Evolutionary conservation across 129 eudicot species (phyloP).

Genomic region (Silybum marianum): DNA sequence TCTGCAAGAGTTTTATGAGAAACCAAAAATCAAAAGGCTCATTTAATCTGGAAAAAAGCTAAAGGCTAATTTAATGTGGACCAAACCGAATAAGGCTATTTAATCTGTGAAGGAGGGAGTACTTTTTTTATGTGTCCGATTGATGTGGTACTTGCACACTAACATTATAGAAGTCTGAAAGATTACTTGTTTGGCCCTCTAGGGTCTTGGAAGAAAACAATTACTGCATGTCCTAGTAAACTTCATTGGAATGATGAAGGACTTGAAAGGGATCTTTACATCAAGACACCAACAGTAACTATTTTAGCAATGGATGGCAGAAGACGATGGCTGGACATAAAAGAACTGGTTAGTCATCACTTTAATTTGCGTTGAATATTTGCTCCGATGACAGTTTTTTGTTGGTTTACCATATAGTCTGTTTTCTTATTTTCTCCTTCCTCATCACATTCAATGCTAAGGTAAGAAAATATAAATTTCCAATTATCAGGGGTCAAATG

Average conservation of each 20-base stretch:
- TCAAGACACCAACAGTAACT: slow-evolving; percentile 71
- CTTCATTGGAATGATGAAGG: slow-evolving; percentile 71
- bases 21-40: slow-evolving; percentile 19
- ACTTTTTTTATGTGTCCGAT: slow-evolving; percentile 16
- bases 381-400: not conserved
- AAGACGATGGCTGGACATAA: slow-evolving; percentile 94
- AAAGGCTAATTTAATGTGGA: not conserved
- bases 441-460: slow-evolving; percentile 1
- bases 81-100: slow-evolving; percentile 13
- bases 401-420: slow-evolving; percentile 12
- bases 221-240: slow-evolving; percentile 64
- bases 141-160: slow-evolving; percentile 15
- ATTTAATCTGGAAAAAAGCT: slow-evolving; percentile 2
- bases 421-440: slow-evolving; percentile 12
- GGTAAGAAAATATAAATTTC: not conserved
- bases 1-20: not conserved
- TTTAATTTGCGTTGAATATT: not conserved
- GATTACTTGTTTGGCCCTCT: slow-evolving; percentile 23
- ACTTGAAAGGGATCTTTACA: slow-evolving; percentile 87
- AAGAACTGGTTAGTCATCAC: slow-evolving; percentile 65
- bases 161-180: slow-evolving; percentile 2
- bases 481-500: slow-evolving; percentile 68
- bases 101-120: slow-evolving; percentile 8
- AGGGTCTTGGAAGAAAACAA: slow-evolving; percentile 46
- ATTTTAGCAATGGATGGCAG: slow-evolving; percentile 98